Base-by-base conservation (phyloP, 2,329 filamentous ascomycete species). In the Dactylellina leptospora region DNA sequence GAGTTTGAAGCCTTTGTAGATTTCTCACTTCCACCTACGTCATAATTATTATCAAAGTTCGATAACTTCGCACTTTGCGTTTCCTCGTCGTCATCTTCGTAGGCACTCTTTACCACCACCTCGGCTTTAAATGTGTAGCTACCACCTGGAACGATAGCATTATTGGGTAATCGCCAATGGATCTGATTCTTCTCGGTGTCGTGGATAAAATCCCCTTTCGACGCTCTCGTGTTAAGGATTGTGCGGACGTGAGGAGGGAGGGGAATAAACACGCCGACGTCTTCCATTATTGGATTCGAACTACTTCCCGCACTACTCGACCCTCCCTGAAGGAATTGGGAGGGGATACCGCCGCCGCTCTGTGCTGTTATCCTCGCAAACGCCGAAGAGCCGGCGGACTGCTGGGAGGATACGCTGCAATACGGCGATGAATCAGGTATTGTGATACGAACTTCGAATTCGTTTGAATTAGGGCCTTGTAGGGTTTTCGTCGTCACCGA, bases 361-460 rank as follows among this genome's bases (percentile, higher is more conserved):
- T 73, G 69, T 6, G 69, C 60, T 23, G 60, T 60, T 66, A 73
- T 64, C 45, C 69, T 59, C 16, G 69, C 51, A 30, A 73, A 73
- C 18, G 78, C 73, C 68, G 81, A 79, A n/a, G 80, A 78, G 23
- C 80, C 80, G 1, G 81, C 77, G 10, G 77, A 58, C 44, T 70
- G 81, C 78, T 33, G 80, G 79, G 23, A 81, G 79, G 38, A 79
- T 74, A 73, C 79, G 71, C 75, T 82, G 77, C 79, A 79, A 10
- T 76, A 77, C 16, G 81, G 77, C 4, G 79, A 77, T 72, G 82
- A 81, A 23, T 83, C 82, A 0, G 84, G 82, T 40, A 92, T 84
- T 69, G 87, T 86, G 22, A 96, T 80, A 54, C 90, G 85, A 50
- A 96, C 91, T 79, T 97, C 93, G 76, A 99, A 97, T 61, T 97